Evolutionary conservation across 306 rosid genomes (phyloP).

Genomic region (Cucumis cinereus): DNA sequence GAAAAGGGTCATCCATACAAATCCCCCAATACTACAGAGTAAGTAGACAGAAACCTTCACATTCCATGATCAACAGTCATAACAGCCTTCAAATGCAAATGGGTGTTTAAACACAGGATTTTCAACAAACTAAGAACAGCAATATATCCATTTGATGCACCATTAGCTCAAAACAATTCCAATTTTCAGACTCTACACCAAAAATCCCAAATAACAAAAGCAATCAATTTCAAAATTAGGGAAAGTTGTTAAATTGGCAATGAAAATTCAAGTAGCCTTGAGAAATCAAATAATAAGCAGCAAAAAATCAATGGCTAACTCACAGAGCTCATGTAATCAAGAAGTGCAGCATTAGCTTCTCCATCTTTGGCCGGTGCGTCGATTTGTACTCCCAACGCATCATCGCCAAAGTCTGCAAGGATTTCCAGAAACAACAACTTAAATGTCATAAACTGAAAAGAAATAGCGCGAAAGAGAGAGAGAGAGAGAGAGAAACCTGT

Average conservation of each 20-base stretch:
- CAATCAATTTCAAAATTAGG: neutral
- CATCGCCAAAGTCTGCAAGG: slow-evolving; percentile 49
- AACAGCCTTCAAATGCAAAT: neutral
- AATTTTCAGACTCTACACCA: neutral
- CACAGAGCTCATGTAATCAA: slow-evolving; percentile 63
- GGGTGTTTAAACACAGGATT: neutral
- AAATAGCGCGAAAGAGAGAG: neutral
- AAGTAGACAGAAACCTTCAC: neutral
- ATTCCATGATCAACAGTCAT: neutral
- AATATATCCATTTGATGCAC: neutral
- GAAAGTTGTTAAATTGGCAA: neutral
- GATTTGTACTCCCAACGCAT: slow-evolving; percentile 78
- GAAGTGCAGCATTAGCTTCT: slow-evolving; percentile 89
- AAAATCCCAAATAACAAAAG: neutral
- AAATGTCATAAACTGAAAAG: neutral
- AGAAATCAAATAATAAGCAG: neutral
- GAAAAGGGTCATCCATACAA: too few species aligned
- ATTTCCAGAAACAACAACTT: neutral
- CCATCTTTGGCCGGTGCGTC: slow-evolving; percentile 92
- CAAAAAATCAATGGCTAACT: slow-evolving; percentile 4
- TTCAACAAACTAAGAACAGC: neutral
- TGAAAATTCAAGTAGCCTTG: neutral
- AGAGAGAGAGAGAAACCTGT: slow-evolving; percentile 30
- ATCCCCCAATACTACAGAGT: neutral
- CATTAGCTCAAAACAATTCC: neutral